Conservation (phyloP, 257 asterid species). For the Schizonepeta tenuifolia region DNA sequence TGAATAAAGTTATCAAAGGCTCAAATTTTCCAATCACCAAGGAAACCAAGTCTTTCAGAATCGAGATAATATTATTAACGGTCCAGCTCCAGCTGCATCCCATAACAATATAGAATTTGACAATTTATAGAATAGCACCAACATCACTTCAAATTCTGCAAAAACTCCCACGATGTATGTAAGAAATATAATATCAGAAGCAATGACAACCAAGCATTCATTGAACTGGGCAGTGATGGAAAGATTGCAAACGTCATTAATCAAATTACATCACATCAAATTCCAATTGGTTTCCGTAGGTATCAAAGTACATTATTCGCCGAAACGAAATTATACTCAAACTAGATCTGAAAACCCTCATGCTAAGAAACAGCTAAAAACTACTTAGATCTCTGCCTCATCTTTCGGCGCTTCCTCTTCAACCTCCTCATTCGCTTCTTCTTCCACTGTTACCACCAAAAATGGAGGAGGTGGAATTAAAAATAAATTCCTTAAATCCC, state of each 20-base stretch:
- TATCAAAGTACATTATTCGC: conserved; percentile 22
- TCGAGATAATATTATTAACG: too few species aligned
- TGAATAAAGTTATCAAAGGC: background rate
- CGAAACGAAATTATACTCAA: conserved; percentile 13
- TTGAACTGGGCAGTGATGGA: background rate
- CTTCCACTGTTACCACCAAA: conserved; percentile 47
- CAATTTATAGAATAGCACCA: too few species aligned
- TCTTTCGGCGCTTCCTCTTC: conserved; percentile 64
- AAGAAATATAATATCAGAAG: background rate
- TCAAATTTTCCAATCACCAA: background rate
- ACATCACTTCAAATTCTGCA: too few species aligned
- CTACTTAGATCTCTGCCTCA: conserved; percentile 61
- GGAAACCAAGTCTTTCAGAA: too few species aligned
- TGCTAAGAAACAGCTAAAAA: background rate
- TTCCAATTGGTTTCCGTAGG: conserved; percentile 4
- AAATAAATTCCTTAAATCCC: background rate
- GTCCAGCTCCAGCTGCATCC: too few species aligned
- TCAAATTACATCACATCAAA: background rate
- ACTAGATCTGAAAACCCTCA: conserved; percentile 18
- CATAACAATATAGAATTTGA: too few species aligned
- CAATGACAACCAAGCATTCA: background rate
- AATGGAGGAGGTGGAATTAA: background rate
- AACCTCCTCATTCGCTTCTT: conserved; percentile 60
- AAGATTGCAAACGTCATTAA: background rate
- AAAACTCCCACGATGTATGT: too few species aligned